phyloP scores from a whole-genome alignment of 345 rosid genomes.

The Cardamine resedifolia region DNA sequence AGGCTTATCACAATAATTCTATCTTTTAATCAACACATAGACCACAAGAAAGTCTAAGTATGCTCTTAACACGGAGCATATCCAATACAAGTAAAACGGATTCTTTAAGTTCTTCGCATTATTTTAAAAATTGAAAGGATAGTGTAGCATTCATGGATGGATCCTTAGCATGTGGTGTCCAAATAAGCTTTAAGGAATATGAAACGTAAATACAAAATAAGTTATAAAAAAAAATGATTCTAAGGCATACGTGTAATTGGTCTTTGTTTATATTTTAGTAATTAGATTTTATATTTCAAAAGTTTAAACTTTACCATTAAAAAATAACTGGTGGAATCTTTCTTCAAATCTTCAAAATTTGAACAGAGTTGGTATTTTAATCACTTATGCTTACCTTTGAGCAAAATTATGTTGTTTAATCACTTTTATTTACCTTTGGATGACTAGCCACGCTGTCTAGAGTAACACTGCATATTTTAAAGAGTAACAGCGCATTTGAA shows the following conservation, averaged over 20 bases:
- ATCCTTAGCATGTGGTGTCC: constrained; percentile 30
- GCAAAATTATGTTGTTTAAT: background rate
- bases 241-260: constrained; percentile 27
- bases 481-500: constrained; percentile 13
- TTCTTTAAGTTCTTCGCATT: background rate
- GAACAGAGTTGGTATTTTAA: constrained; percentile 4
- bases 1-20: background rate
- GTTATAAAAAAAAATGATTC: background rate
- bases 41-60: background rate
- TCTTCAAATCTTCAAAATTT: constrained; percentile 31
- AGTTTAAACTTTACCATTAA: constrained; percentile 18
- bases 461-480: constrained; percentile 4
- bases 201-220: constrained; percentile 16
- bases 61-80: constrained; percentile 9
- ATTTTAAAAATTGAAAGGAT: background rate
- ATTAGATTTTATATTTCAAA: constrained; percentile 6
- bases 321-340: constrained; percentile 22
- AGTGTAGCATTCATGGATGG: constrained; percentile 5
- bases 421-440: constrained; percentile 15
- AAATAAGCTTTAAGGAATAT: background rate
- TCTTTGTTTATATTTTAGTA: constrained; percentile 25
- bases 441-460: constrained; percentile 25
- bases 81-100: background rate
- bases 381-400: constrained; percentile 4
- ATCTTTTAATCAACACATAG: background rate